A percentile compares a stretch with the other conserved stretches of the same genome.
Evolutionary conservation across 2,329 filamentous ascomycete genomes (phyloP).

Genomic region (Truncatella angustata): DNA sequence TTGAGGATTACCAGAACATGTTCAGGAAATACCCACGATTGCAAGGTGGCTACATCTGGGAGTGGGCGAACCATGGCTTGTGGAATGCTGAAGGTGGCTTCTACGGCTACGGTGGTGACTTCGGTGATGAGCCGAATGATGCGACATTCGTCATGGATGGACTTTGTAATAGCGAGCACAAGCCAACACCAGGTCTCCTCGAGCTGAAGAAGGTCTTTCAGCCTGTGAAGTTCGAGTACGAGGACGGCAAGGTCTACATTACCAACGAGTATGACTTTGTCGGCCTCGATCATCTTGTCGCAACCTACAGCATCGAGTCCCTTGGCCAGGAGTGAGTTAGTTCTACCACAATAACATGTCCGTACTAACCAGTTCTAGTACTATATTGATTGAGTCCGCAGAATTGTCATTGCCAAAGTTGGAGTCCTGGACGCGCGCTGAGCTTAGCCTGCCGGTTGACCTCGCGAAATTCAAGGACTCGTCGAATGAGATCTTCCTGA

Average conservation of each 20-base stretch:
- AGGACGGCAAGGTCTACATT: slow-evolving; percentile 36
- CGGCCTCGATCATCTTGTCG: slow-evolving; percentile 39
- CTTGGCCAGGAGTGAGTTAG: slow-evolving; percentile 39
- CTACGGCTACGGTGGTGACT: slow-evolving; percentile 57
- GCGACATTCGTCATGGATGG: slow-evolving; percentile 63
- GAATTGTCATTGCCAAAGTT: slow-evolving; percentile 39
- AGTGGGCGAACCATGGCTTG: slow-evolving; percentile 63
- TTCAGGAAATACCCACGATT: slow-evolving; percentile 61
- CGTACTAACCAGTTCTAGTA: slow-evolving; percentile 15
- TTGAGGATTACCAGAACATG: slow-evolving; percentile 65
- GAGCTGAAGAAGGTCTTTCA: slow-evolving; percentile 59
- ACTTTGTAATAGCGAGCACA: slow-evolving; percentile 50
- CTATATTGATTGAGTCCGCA: slow-evolving; percentile 30
- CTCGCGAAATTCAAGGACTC: slow-evolving; percentile 23
- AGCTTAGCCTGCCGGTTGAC: slow-evolving; percentile 30
- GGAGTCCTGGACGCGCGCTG: slow-evolving; percentile 33
- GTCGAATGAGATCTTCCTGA: slow-evolving; percentile 41
- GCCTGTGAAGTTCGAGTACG: slow-evolving; percentile 44
- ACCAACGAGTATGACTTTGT: slow-evolving; percentile 51
- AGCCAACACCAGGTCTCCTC: slow-evolving; percentile 53
- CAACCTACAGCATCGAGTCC: slow-evolving; percentile 42
- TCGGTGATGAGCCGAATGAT: slow-evolving; percentile 60
- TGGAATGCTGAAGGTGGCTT: slow-evolving; percentile 45
- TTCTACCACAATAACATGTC: not conserved
- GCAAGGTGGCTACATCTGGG: slow-evolving; percentile 68